phyloP scores from a whole-genome alignment of 371 early-diverging fungal genomes.

The Thermomucor indicae-seudaticae region DNA sequence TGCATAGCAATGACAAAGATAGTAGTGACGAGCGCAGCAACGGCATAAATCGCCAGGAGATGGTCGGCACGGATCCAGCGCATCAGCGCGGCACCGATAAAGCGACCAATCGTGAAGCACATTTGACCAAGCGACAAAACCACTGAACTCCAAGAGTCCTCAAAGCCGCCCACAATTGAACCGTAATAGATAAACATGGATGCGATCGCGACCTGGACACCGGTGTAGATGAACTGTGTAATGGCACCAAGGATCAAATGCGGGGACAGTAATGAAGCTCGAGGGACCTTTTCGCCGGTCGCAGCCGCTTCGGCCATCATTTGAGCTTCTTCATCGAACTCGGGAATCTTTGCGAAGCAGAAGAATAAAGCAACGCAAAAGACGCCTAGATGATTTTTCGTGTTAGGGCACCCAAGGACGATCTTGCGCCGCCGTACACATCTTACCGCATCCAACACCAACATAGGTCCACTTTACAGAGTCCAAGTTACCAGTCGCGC shows the following conservation, averaged over 20 bases:
- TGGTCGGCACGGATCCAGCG: constrained; percentile 26
- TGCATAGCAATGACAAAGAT: constrained; percentile 30
- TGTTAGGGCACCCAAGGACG: neutral
- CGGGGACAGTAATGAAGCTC: constrained; percentile 31
- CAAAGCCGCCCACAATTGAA: constrained; percentile 28
- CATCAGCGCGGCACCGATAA: constrained; percentile 30
- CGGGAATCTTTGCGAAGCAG: constrained; percentile 39
- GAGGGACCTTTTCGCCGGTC: constrained; percentile 9
- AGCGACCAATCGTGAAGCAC: constrained; percentile 44
- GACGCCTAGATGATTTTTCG: constrained; percentile 17
- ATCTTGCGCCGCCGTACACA: too few species aligned
- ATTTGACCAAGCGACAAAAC: constrained; percentile 33
- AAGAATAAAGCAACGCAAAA: constrained; percentile 32
- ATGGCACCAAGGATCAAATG: constrained; percentile 37
- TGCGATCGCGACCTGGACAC: constrained; percentile 41
- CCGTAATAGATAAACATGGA: constrained; percentile 41
- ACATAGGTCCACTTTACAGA: constrained; percentile 47
- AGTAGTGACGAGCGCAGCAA: constrained; percentile 22
- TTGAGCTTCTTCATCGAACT: constrained; percentile 36
- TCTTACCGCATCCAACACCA: constrained; percentile 40
- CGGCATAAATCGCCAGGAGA: constrained; percentile 29
- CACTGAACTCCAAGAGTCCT: constrained; percentile 20
- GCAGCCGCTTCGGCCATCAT: constrained; percentile 20
- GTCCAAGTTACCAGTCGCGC: constrained; percentile 13
- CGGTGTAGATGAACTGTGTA: constrained; percentile 40